Base-by-base conservation (phyloP, 2,329 filamentous ascomycete genomes). In the Aspergillus caelatus region DNA sequence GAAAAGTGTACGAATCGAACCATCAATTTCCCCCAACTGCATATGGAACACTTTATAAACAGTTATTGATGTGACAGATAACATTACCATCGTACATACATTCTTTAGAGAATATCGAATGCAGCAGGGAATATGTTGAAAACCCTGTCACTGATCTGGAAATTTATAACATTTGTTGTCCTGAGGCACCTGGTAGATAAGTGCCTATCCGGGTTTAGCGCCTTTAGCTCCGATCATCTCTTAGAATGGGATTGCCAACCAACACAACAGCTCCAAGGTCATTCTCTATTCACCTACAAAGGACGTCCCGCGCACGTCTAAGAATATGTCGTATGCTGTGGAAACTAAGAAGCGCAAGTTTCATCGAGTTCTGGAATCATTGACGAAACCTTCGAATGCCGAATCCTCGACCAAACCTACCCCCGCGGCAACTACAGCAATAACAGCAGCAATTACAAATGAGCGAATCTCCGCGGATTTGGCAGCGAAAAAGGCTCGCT, bases 291-390 rank as follows among this genome's bases (percentile, higher is more conserved):
- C 28, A 32, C 28, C 48, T 10, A 6, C 48, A n/a, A 32, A 32
- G 45, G 48, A 32, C 30, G 30, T 43, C 21, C 19, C 32, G 30
- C 45, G 23, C 16, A 36, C 32, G 21, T 32, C 54, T 21, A 36
- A 56, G 30, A 73, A 68, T 39, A 80, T 80, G 78, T 80, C 78
- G 12, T 82, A 82, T 69, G 76, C 79, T 8, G 68, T 82, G 36
- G 79, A 80, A 60, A 79, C 79, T 8, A 81, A 82, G 69, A 81
- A 82, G 65, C 77, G 80, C 62, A 82, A 82, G 61, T 83, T 82
- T 41, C 79, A 82, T 60, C 78, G 80, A 45, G 77, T 81, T 10
- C 70, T 82, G 0, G 80, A 82, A 54, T 81, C 80, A 2, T 71
- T 82, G 3, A 79, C 78, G 7, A 79, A 77, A 65, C 72, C 76